These are phyloP conservation scores for Lasiosphaeria miniovina DNA, from an alignment of 495 filamentous ascomycete genomes.

Conservation along the genomic window DNA sequence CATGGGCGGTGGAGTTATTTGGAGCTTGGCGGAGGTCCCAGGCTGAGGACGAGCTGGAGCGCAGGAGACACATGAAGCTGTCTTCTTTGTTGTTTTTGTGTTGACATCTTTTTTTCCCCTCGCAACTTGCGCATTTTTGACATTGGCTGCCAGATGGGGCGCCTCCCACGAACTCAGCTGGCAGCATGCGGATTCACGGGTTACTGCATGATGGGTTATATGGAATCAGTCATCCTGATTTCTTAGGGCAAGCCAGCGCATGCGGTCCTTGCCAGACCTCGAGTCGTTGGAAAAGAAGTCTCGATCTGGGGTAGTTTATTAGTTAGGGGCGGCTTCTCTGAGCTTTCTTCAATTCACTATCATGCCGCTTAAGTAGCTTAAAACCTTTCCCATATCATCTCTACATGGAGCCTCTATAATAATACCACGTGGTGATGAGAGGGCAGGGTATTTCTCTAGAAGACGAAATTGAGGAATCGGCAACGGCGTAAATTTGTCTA, in stretches of 20 bases:
- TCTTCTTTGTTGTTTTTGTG: too few relatives aligned
- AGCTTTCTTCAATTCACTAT: background rate
- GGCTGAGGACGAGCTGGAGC: background rate
- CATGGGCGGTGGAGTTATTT: background rate
- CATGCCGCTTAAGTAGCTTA: background rate
- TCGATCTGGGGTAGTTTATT: background rate
- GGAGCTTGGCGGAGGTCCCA: background rate
- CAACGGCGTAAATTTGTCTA: too few relatives aligned
- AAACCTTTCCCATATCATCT: background rate
- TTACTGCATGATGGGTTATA: too few relatives aligned
- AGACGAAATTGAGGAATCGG: too few relatives aligned
- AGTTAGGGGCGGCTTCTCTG: background rate
- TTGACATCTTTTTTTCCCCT: too few relatives aligned
- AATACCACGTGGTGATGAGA: too few relatives aligned
- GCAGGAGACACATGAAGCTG: background rate
- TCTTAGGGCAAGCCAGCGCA: background rate
- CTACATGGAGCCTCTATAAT: too few relatives aligned
- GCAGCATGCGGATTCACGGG: too few relatives aligned
- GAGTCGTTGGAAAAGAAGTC: conserved; percentile 1
- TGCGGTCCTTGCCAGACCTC: background rate
- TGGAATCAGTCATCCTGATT: background rate
- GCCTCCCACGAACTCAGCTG: too few relatives aligned
- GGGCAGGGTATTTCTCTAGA: too few relatives aligned
- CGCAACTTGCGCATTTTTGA: too few relatives aligned
- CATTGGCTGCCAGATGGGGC: too few relatives aligned